These are phyloP conservation scores for Aspergillus latus DNA, from an alignment of 2,329 filamentous ascomycete species.

Conservation along the genomic window DNA sequence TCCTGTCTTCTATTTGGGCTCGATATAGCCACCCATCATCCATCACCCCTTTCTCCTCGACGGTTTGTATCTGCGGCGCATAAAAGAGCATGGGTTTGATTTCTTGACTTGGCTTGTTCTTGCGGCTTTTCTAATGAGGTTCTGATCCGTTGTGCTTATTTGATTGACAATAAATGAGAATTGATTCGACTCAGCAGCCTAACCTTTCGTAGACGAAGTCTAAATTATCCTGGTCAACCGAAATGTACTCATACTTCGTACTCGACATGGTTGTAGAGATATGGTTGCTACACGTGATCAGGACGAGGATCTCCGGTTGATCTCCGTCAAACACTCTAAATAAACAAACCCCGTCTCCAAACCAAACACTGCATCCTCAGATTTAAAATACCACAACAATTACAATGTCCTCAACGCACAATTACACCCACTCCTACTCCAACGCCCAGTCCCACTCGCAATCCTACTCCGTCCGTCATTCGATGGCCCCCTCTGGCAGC, in stretches of 20 bases:
- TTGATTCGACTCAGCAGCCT: conserved; percentile 12
- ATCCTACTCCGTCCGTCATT: conserved; percentile 29
- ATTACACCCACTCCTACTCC: conserved; percentile 23
- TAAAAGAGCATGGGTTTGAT: conserved; percentile 35
- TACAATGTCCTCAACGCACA: conserved; percentile 25
- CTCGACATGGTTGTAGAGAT: background rate
- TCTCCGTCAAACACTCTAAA: too few relatives aligned
- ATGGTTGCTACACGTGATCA: conserved; percentile 3
- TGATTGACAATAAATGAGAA: conserved; percentile 24
- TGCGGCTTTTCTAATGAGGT: conserved; percentile 29
- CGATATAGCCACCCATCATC: conserved; percentile 16
- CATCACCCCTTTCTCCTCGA: conserved; percentile 19
- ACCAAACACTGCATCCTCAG: too few relatives aligned
- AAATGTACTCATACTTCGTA: too few relatives aligned
- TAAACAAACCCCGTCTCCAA: background rate
- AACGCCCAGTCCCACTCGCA: conserved; percentile 22
- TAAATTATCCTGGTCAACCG: too few relatives aligned
- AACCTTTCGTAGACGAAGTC: background rate
- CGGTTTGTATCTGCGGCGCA: conserved; percentile 34
- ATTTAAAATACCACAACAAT: background rate
- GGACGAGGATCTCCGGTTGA: too few relatives aligned
- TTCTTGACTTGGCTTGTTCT: conserved; percentile 33
- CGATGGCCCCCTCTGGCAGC: conserved; percentile 29
- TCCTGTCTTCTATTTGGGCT: conserved; percentile 15
- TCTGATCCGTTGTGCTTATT: conserved; percentile 18